Base-by-base conservation (phyloP, 2,329 filamentous ascomycete species). In the Aspergillus terreus region DNA sequence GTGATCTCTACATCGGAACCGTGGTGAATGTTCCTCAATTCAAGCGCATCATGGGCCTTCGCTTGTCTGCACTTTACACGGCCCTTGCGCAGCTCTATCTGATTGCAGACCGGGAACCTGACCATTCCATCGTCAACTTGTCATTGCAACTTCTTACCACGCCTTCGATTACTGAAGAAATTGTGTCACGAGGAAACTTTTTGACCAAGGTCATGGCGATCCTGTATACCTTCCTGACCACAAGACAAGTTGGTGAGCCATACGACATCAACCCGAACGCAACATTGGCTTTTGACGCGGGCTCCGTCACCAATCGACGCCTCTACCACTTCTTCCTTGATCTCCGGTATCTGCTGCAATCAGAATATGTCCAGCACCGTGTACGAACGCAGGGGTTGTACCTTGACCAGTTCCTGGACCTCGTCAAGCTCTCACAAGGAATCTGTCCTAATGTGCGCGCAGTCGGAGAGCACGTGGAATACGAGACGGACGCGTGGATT, bases 301-400 rank as follows among this genome's bases (percentile, higher is more conserved):
- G 94, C 1, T 94, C 92, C 1, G 90, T 97, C 14, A 95, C 92
- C 0, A 99, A 99, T 68, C 81, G 94, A 44, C 84, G 94, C 32
- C 91, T 99, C 80, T 96, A 96, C 65, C 94, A 97, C 70, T 99
- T 99, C 76, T 99, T 97, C 73, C 82, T 92, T 53, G 94, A 99
- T 68, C 78, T 97, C 59, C 90, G 91, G 62, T 96, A 94, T 71
- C 82, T 99, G 0, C 89, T 97, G 56, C 84, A 87, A 40, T 95
- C 92, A 0, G 84, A 89, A 27, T 89, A 95, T 67, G 91, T 97
- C 2, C 91, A 96, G 67, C 84, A 90, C 60, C 84, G 87, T 48
- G 82, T 97, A 56, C 84, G 94, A 36, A 85, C 80, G 3, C 91
- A 97, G 68, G 84, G 87, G 48, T 83, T 91, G 52, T 99, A 99